These are phyloP conservation scores for Termitomyces sp. DNA, from an alignment of 1,284 basidiomycete species.

Conservation along the genomic window DNA sequence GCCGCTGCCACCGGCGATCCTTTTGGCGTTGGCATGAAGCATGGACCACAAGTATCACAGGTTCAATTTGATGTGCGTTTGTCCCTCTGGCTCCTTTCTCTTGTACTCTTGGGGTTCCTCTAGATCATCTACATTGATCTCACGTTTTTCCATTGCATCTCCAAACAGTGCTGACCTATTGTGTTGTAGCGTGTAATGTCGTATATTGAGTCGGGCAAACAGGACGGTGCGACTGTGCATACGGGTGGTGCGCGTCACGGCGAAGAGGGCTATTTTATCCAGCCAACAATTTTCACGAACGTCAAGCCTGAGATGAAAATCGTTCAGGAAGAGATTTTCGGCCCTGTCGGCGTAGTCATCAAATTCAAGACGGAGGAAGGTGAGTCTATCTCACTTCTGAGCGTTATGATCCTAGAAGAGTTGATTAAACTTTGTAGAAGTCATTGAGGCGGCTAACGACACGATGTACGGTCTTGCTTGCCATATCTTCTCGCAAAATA, in stretches of 20 bases:
- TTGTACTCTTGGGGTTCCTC: neutral
- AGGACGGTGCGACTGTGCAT: conserved; percentile 76
- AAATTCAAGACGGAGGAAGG: conserved; percentile 65
- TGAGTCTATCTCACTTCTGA: conserved; percentile 3
- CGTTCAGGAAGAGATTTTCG: conserved; percentile 87
- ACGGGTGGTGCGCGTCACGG: conserved; percentile 76
- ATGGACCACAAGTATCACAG: conserved; percentile 87
- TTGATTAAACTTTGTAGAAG: conserved; percentile 34
- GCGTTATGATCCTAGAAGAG: neutral
- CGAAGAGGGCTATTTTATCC: conserved; percentile 65
- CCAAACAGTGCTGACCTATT: neutral
- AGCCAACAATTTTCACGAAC: conserved; percentile 83
- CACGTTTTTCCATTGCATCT: neutral
- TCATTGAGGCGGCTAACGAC: conserved; percentile 75
- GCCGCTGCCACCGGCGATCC: conserved; percentile 67
- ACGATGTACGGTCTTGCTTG: conserved; percentile 76
- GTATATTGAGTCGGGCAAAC: conserved; percentile 83
- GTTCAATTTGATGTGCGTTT: conserved; percentile 54
- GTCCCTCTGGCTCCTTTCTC: neutral
- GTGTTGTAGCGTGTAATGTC: conserved; percentile 29
- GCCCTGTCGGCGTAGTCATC: conserved; percentile 71
- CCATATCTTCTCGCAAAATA: conserved; percentile 73
- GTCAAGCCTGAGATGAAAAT: conserved; percentile 79
- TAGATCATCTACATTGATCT: neutral
- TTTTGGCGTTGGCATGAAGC: conserved; percentile 64